Evolutionary conservation across 2,329 filamentous ascomycete genomes (phyloP), one percentile per base, ranked within the genome.

Genomic region (Didymella pinodella): DNA sequence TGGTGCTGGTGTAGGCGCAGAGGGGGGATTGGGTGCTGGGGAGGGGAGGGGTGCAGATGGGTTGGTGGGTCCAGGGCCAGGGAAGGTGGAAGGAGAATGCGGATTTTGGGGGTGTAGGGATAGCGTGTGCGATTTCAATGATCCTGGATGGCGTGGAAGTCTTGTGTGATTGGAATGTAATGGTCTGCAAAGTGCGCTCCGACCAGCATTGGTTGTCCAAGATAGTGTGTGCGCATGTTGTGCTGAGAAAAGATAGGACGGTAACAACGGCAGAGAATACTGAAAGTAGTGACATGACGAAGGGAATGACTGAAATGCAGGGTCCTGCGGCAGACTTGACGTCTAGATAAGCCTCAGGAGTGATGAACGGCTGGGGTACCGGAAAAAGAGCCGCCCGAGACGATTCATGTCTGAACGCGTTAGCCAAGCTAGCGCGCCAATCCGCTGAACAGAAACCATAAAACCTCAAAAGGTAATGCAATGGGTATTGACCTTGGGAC

Each of bases 1-100:
- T 64, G 1, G 59, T 47, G 38, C 63, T 63, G 11, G 73, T 76
- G 56, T 74, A 77, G 3, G 73, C 60, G 45, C 74, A 77, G 1
- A 77, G 67, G 6, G 64, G 62, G 2, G 52, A 20, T 20, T 47
- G 36, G 14, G 45, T 38, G 36, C 54, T 62, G 26, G 59, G 40
- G 16, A 75, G 62, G 2, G 59, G 12, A 2, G 56, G 26, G 1
- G 71, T 76, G 51, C 75, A 77, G 7, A 66, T 40, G 22, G 71
- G 72, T 18, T 57, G 45, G 38, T 71, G 61, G 0, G 73, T 63
- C 75, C 74, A 77, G 4, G 57, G 57, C 56, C 56, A 59, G 5
- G 56, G 56, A 7, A 59, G 56, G 16, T 54, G 41, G 28, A 59
- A 59, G 4, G 28, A 29, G 3, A 25, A 48, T 20, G 18, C 20